Evolutionary conservation across 495 filamentous ascomycete species (phyloP), one percentile per base, ranked within the genome.

Genomic region (Hypoxylon subgilvum): DNA sequence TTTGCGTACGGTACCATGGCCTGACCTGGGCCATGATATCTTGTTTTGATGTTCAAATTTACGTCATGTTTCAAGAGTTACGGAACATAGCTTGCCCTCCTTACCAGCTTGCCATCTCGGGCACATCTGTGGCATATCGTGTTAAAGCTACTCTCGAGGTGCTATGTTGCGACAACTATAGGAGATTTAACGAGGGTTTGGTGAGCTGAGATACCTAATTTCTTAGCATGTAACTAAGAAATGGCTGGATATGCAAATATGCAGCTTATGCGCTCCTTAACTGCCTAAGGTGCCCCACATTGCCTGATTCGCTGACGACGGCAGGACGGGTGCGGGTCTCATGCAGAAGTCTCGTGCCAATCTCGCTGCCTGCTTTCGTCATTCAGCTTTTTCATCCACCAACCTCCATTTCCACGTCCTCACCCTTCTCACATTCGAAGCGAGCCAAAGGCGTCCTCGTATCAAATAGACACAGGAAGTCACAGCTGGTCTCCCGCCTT

Each of bases 311-410:
- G 42, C 30, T 32, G 51, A 52, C 22, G 16, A 32, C 50, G 41
- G 40, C 44, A 10, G 8, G 8, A 4, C 41, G 34, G 13, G 35
- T 52, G 60, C 41, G 35, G 13, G 4, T 38, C 34, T 4, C 13
- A n/a, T n/a, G 14, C 13, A 4, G 3, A 46, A 38, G 59, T 52
- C 59, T 63, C 60, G 52, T 63, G 59, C 52, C 17, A 41, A 45
- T 14, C 56, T 45, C 25, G 4, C 23, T 38, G 19, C 19, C 28
- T 36, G 32, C 21, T n/a, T n/a, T 50, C 17, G 13, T 16, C 39
- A 54, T 61, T 54, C 16, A n/a, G n/a, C n/a, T n/a, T n/a, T n/a
- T 35, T 21, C 10, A 43, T 53, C 25, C 27, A 34, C 38, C 43
- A 52, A 27, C 59, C 53, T 43, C 4, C 18, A 23, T 13, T 28